Percentiles rank a stretch among this genome's conserved stretches.
Conservation (phyloP, 1,139 yeast genomes). For the Yamadazyma triangularis region DNA sequence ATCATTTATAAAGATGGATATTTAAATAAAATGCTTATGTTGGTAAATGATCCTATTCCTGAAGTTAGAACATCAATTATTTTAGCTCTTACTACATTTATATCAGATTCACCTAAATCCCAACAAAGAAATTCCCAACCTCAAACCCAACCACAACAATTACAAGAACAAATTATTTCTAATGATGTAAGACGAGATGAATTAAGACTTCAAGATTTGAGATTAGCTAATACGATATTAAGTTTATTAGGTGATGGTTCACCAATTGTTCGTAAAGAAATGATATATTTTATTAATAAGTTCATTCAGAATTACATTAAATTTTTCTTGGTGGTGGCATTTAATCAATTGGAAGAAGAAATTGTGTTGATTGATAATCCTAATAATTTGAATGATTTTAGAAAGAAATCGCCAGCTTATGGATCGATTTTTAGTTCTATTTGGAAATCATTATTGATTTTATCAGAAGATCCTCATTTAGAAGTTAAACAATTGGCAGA, state of each 20-base stretch:
- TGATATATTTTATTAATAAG: conserved; percentile 70
- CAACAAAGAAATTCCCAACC: conserved; percentile 16
- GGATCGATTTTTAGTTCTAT: conserved; percentile 84
- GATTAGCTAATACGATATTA: conserved; percentile 46
- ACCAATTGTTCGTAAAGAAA: conserved; percentile 81
- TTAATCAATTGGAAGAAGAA: conserved; percentile 81
- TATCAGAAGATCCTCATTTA: conserved; percentile 85
- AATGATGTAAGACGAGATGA: conserved; percentile 37
- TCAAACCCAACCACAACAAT: conserved; percentile 17
- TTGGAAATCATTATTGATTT: conserved; percentile 79
- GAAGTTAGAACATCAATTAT: conserved; percentile 89
- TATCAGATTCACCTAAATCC: conserved; percentile 37
- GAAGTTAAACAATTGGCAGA: conserved; percentile 78
- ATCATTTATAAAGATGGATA: conserved; percentile 65
- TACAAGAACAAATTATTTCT: conserved; percentile 15
- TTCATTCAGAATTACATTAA: conserved; percentile 67
- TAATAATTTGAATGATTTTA: conserved; percentile 51
- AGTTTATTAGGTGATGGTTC: conserved; percentile 77
- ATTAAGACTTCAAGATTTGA: conserved; percentile 50
- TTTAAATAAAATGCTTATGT: conserved; percentile 48
- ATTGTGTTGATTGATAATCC: conserved; percentile 63
- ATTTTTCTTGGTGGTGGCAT: conserved; percentile 84
- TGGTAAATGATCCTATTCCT: conserved; percentile 85
- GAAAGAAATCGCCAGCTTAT: conserved; percentile 67
- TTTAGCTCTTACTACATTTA: conserved; percentile 66